Evolutionary conservation across 139 green algal species (phyloP), one percentile per base, ranked within the genome.

Genomic region (Microglena sp.): DNA sequence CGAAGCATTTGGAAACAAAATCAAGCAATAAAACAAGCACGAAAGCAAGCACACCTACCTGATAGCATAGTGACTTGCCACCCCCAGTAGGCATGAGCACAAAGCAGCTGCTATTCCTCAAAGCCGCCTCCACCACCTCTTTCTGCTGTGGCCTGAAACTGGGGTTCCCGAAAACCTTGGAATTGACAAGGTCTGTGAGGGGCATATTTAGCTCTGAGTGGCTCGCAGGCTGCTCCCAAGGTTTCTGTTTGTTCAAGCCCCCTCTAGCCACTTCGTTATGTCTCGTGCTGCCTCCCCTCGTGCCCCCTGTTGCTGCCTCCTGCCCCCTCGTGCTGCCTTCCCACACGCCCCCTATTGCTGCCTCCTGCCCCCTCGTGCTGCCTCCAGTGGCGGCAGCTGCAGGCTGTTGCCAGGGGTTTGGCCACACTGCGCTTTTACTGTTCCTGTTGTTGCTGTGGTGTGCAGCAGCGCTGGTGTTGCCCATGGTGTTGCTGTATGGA

Each of bases 81-180:
- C 89, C 88, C 11, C 90, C 89, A 0, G 91, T 96, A 2, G 91
- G 90, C 90, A 96, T 96, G 4, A 97, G 77, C 64, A 96, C 86
- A 24, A 96, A 84, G 26, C 59, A 62, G 40, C 40, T 50, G 40
- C 15, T 18, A 50, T 11, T 18, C 11, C 40, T 24, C 60, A 67
- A 18, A 15, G 60, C 60, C 22, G 40, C 35, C 5, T 67, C 18
- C 5, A 67, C 27, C 3, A 58, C 40, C 35, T 67, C 60, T 15
- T 24, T 26, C 36, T 67, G 60, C 22, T 36, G 60, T 3, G 60
- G 40, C 4, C 60, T 26, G 28, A 67, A 67, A 11, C 27, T 58
- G 18, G 6, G 3, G 60, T 67, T 67, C 3, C 60, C 60, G 35
- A 67, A 67, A 5, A 67, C 40, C 24, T 22, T 22, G 8, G 15